Conservation (phyloP, 305 asterid species). For the Rubia tinctorum region DNA sequence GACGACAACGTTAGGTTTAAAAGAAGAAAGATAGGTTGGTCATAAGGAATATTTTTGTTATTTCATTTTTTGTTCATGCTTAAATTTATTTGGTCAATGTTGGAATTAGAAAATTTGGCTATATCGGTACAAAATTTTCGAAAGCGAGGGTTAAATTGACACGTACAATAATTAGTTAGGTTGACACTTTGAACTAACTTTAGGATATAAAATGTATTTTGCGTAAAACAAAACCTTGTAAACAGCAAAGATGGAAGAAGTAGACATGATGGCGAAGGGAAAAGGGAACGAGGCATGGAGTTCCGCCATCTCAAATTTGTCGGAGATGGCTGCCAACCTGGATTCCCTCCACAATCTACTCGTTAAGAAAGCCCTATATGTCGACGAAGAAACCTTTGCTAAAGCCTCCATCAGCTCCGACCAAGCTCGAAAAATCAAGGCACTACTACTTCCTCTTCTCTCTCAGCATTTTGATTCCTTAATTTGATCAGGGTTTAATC, state of each 20-base stretch:
- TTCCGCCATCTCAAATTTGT: constrained; percentile 76
- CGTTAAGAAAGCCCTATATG: constrained; percentile 72
- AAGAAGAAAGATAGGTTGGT: too few relatives aligned
- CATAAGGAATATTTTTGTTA: too few relatives aligned
- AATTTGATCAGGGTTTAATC: constrained; percentile 2
- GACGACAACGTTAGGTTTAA: too few relatives aligned
- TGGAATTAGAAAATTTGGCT: too few relatives aligned
- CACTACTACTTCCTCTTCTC: not conserved
- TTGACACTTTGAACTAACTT: too few relatives aligned
- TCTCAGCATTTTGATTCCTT: not conserved
- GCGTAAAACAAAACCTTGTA: not conserved
- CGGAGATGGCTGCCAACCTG: constrained; percentile 73
- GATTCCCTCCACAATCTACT: constrained; percentile 77
- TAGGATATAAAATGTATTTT: too few relatives aligned
- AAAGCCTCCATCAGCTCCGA: constrained; percentile 79
- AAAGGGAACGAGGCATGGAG: constrained; percentile 82
- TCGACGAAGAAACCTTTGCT: constrained; percentile 83
- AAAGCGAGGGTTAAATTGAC: too few relatives aligned
- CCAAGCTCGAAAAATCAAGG: constrained; percentile 92
- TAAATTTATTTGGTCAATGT: too few relatives aligned
- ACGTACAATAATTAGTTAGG: too few relatives aligned
- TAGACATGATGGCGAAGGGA: constrained; percentile 38
- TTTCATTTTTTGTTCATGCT: too few relatives aligned
- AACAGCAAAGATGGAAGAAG: constrained; percentile 20
- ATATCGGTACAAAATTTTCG: too few relatives aligned